Evolutionary conservation across 192 early-diverging fungal genomes (phyloP), one percentile per base, ranked within the genome.

Genomic region (Cetraspora pellucida): DNA sequence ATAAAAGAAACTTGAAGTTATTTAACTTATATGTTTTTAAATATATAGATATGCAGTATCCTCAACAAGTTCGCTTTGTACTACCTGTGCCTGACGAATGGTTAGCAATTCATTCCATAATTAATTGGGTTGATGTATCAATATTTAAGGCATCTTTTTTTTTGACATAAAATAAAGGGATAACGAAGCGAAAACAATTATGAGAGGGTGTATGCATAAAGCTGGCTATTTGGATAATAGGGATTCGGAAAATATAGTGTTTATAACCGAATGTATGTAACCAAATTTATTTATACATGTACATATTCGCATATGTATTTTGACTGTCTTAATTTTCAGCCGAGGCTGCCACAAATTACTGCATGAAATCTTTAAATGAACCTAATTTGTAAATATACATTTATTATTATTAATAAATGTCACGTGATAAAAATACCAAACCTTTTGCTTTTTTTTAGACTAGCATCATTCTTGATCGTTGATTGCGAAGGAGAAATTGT

Each of bases 171-270:
- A n/a, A 23, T 6, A 45, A 37, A 73, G 55, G 50, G 17, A 58
- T 58, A 37, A 73, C 43, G 63, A 64, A 10, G 86, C 86, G n/a
- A 87, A 85, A 80, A 82, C 78, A 7, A 81, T 82, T 27, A 89
- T 89, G 87, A 78, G 87, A 52, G 82, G 83, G 27, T 84, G 86
- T 23, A 86, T 85, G 28, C 81, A 82, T 37, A 77, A 86, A 37
- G 87, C 87, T 27, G 84, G 82, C 45, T 74, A 87, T 23, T 86
- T 89, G 23, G 68, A 81, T 49, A 59, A 81, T 17, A 49, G 50
- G 19, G 25, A 49, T n/a, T 76, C 74, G 3, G 61, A 76, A 16
- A 28, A 65, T 31, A n/a, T 76, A 28, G 74, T 65, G 19, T 76
- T 76, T 31, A 76, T 47, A 17, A 63, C n/a, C n/a, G n/a, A n/a